Evolutionary conservation across 1,284 basidiomycete species (phyloP).

Genomic region (Porogramme epimiltina): DNA sequence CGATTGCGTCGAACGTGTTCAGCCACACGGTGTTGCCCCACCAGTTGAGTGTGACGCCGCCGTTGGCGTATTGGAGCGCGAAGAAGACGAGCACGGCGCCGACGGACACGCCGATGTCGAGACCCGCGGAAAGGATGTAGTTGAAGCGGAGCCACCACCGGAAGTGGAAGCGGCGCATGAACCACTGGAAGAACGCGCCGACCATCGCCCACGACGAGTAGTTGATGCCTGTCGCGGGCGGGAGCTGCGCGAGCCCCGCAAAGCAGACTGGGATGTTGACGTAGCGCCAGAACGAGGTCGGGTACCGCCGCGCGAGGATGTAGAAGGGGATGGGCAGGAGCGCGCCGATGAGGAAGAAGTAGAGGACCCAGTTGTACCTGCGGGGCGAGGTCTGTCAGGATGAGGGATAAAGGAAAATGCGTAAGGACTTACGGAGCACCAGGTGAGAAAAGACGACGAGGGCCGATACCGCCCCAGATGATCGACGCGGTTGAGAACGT

Average conservation of each 20-base stretch:
- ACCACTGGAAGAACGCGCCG: constrained; percentile 83
- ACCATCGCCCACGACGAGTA: constrained; percentile 72
- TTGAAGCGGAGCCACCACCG: constrained; percentile 91
- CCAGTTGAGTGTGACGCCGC: constrained; percentile 54
- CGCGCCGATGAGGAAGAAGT: constrained; percentile 79
- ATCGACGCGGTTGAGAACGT: constrained; percentile 72
- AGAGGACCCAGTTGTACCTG: constrained; percentile 60
- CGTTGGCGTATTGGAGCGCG: constrained; percentile 46
- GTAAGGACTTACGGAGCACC: constrained; percentile 49
- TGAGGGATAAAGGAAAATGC: not conserved
- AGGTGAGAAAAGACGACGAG: constrained; percentile 67
- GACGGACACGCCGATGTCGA: constrained; percentile 58
- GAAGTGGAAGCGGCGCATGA: constrained; percentile 77
- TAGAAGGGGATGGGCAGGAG: constrained; percentile 80
- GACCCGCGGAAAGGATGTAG: constrained; percentile 66
- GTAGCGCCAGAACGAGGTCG: constrained; percentile 76
- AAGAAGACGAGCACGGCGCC: constrained; percentile 56
- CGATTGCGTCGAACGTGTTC: constrained; percentile 50
- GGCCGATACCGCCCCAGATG: constrained; percentile 83
- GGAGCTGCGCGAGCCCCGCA: constrained; percentile 63
- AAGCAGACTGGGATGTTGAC: constrained; percentile 83
- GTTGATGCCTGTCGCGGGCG: constrained; percentile 80
- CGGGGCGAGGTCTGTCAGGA: constrained; percentile 4
- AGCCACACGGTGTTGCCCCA: constrained; percentile 52
- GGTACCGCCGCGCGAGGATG: constrained; percentile 76